Percentiles rank a stretch among this genome's conserved stretches.
Conservation (phyloP, 2,329 filamentous ascomycete genomes). For the Hypoxylon sp. region DNA sequence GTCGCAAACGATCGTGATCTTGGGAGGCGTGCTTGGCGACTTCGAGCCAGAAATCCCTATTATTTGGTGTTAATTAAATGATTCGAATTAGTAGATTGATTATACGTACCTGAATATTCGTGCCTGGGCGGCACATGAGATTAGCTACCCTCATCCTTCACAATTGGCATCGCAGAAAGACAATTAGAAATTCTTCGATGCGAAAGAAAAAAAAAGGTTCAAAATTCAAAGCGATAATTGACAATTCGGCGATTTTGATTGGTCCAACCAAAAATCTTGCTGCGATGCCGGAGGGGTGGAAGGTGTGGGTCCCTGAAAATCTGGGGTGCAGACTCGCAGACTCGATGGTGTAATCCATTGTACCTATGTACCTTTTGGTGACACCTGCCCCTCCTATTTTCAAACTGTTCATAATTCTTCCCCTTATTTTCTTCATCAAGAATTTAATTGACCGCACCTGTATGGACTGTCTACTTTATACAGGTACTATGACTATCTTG, state of each 20-base stretch:
- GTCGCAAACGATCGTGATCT: slow-evolving; percentile 46
- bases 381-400: too few relatives aligned
- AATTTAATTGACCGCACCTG: too few relatives aligned
- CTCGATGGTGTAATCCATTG: neutral
- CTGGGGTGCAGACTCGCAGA: slow-evolving; percentile 32
- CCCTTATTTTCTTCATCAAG: too few relatives aligned
- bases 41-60: slow-evolving; percentile 42
- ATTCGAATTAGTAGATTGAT: neutral
- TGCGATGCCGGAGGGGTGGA: slow-evolving; percentile 36
- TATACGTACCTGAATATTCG: slow-evolving; percentile 43
- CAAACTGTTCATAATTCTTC: too few relatives aligned
- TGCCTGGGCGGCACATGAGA: slow-evolving; percentile 44
- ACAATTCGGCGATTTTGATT: slow-evolving; percentile 41
- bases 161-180: slow-evolving; percentile 46
- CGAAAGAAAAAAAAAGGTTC: slow-evolving; percentile 27
- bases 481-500: too few relatives aligned
- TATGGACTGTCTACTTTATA: too few relatives aligned
- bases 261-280: slow-evolving; percentile 24
- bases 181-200: slow-evolving; percentile 4
- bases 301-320: slow-evolving; percentile 16
- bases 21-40: slow-evolving; percentile 36
- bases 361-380: too few relatives aligned
- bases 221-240: slow-evolving; percentile 27
- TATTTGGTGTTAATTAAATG: slow-evolving; percentile 9
- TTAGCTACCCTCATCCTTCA: slow-evolving; percentile 47